Base-by-base conservation (phyloP, 1,284 basidiomycete genomes). In the Cyathus pygmaeus region DNA sequence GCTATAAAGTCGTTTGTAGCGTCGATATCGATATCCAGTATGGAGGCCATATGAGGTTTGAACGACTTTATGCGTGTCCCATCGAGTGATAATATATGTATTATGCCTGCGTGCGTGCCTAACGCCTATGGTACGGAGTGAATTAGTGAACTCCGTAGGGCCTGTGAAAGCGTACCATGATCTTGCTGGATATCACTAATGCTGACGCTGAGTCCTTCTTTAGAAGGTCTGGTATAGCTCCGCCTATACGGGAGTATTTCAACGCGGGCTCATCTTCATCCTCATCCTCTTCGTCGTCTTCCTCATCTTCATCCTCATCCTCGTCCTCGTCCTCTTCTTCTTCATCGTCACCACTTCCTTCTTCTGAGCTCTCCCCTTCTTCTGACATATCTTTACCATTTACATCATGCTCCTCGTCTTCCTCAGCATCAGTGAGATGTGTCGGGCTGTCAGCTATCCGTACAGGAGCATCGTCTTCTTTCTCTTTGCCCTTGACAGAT, bases 31-130 rank as follows among this genome's bases (percentile, higher is more conserved):
- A 99, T 89, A 71, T 95, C 95, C 53, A 91, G 88, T 55, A 99
- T 85, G 21, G 93, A 94, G 0, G 97, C 97, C n/a, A 91, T 85
- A 72, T 99, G 98, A 3, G 94, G 93, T 64, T 95, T 91, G 75
- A 93, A 98, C 5, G 94, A 95, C 79, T 95, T 96, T 77, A 97
- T 85, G 55, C 94, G 89, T 61, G 90, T 88, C 10, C 96, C 95
- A 24, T 87, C 79, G 55, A 94, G 85, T 72, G 92, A 92, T 11
- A 98, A 82, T 29, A 98, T 85, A 71, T 98, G 94, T 15, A 99
- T 89, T 71, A 96, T 92, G 33, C 98, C 98, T 53, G 87, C 89
- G 74, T 99, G 96, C 0, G 96, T 99, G 19, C 95, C 96, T 46
- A 98, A 78, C 19, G 90, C 94, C 92, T n/a, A n/a, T 95, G 67